A percentile compares a stretch with the other conserved stretches of the same genome.
These are phyloP conservation scores for Boechera divaricarpa DNA, from an alignment of 345 rosid species.

Conservation along the genomic window DNA sequence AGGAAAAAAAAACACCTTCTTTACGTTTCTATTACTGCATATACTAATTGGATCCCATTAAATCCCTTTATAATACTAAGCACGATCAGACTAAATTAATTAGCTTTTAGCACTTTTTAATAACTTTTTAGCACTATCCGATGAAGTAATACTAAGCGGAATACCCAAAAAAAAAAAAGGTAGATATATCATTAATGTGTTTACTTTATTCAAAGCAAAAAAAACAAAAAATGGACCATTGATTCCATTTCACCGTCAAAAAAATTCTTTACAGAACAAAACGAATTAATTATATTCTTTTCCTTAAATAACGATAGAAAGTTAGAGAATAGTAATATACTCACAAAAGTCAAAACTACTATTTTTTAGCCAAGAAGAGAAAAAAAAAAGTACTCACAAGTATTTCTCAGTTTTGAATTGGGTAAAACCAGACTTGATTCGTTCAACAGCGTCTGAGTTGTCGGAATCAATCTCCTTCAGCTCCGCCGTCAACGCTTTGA, in stretches of 20 bases:
- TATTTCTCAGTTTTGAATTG: conserved; percentile 80
- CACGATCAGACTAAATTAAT: conserved; percentile 21
- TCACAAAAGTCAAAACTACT: background rate
- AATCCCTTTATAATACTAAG: background rate
- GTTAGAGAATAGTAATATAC: too few relatives aligned
- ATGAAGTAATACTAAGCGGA: background rate
- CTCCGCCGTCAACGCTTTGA: conserved; percentile 80
- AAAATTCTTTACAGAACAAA: conserved; percentile 13
- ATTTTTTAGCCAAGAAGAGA: too few relatives aligned
- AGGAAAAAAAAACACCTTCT: background rate
- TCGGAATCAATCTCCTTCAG: conserved; percentile 55
- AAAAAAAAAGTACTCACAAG: conserved; percentile 55
- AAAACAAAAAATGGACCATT: background rate
- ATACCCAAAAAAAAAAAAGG: background rate
- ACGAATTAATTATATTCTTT: background rate
- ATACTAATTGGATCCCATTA: conserved; percentile 2
- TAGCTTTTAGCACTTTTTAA: background rate
- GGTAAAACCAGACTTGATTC: conserved; percentile 73
- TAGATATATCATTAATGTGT: conserved; percentile 13
- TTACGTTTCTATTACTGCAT: background rate
- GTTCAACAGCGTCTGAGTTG: conserved; percentile 57
- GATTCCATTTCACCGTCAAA: conserved; percentile 36
- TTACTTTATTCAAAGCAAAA: conserved; percentile 20
- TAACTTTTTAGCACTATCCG: conserved; percentile 14
- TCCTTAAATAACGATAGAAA: background rate